A percentile compares a stretch with the other conserved stretches of the same genome.
These are phyloP conservation scores for Alectoria sarmentosa DNA, from an alignment of 495 filamentous ascomycete species.

Conservation along the genomic window DNA sequence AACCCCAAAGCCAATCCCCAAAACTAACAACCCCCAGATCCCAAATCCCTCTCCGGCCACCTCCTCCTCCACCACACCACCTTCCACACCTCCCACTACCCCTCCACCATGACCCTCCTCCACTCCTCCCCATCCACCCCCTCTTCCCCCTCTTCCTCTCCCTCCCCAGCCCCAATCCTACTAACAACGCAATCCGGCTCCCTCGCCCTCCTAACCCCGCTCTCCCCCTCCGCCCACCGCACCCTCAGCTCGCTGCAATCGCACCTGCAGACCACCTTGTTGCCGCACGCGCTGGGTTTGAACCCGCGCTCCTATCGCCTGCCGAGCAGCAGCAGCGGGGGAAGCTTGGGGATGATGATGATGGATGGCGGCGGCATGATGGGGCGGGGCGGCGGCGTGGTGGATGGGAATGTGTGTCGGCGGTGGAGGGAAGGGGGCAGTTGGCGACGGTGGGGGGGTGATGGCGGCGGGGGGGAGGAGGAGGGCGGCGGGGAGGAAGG, in stretches of 20 bases:
- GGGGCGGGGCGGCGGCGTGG: slow-evolving; percentile 54
- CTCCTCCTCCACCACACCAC: slow-evolving; percentile 77
- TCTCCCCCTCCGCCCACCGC: slow-evolving; percentile 75
- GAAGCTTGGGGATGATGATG: slow-evolving; percentile 42
- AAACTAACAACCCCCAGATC: slow-evolving; percentile 43
- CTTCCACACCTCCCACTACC: slow-evolving; percentile 77
- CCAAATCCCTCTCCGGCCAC: slow-evolving; percentile 84
- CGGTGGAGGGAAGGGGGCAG: slow-evolving; percentile 21
- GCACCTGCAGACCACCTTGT: slow-evolving; percentile 64
- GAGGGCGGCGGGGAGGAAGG: slow-evolving; percentile 21
- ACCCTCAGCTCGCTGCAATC: slow-evolving; percentile 77
- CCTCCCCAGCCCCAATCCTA: slow-evolving; percentile 40
- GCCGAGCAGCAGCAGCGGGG: too few relatives aligned
- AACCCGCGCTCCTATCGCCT: slow-evolving; percentile 74
- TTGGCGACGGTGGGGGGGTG: slow-evolving; percentile 25
- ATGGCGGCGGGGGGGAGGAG: slow-evolving; percentile 20
- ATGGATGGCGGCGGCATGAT: slow-evolving; percentile 66
- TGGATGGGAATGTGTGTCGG: slow-evolving; percentile 23
- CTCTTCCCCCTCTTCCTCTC: not conserved
- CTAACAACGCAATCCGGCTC: slow-evolving; percentile 65
- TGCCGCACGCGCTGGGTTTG: slow-evolving; percentile 69
- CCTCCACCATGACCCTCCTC: slow-evolving; percentile 66
- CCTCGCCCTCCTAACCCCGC: slow-evolving; percentile 66
- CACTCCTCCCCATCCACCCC: slow-evolving; percentile 52
- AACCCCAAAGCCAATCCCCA: not conserved